phyloP scores from a whole-genome alignment of 2,329 filamentous ascomycete genomes.

The Ascochyta pisi region DNA sequence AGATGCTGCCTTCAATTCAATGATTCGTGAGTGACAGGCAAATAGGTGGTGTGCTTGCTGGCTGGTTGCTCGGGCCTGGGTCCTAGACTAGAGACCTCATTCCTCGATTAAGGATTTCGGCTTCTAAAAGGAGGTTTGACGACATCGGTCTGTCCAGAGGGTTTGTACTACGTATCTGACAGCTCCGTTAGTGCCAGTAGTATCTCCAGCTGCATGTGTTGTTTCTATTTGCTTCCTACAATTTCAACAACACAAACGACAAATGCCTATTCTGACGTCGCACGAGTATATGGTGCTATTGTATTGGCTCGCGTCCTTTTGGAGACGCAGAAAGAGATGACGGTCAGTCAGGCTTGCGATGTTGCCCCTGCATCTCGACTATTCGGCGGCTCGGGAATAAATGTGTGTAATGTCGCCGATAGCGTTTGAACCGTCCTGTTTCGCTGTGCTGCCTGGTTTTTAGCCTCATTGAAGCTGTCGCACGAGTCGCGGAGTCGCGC shows the following conservation, averaged over 20 bases:
- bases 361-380: background rate
- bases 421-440: background rate
- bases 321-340: background rate
- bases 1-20: background rate
- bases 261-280: background rate
- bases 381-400: constrained; percentile 3
- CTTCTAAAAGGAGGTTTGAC: background rate
- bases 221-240: background rate
- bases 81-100: background rate
- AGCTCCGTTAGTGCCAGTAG: background rate
- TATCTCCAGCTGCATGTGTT: background rate
- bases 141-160: background rate
- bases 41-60: background rate
- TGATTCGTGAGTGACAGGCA: background rate
- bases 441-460: constrained; percentile 7
- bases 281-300: background rate
- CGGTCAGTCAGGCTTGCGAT: background rate
- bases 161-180: background rate
- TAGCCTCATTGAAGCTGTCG: background rate
- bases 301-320: too few species aligned
- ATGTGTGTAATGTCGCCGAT: background rate
- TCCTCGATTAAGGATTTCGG: background rate
- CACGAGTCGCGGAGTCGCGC: constrained; percentile 15
- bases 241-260: too few species aligned
- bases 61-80: background rate